Conservation (phyloP, 441 rosid species). For the Cnidoscolus chayamansa region DNA sequence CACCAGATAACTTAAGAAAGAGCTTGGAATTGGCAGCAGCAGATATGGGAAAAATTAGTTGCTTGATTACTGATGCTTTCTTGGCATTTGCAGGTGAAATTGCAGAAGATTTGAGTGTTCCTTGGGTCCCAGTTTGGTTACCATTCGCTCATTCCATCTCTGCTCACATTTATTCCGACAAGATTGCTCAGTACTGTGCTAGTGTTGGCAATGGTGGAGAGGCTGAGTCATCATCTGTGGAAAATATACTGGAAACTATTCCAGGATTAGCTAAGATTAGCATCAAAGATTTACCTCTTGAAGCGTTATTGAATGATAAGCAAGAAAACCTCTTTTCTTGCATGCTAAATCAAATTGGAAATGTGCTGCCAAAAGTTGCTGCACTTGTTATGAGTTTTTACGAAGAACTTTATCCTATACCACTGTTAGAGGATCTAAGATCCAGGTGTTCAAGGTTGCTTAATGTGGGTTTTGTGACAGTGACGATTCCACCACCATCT, state of each 20-base stretch:
- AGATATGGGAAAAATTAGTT: conserved; percentile 28
- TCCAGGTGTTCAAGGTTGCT: conserved; percentile 26
- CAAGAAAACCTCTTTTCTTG: conserved; percentile 21
- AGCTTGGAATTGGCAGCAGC: conserved; percentile 21
- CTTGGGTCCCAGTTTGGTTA: conserved; percentile 52
- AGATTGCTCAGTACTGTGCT: conserved; percentile 11
- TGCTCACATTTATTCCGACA: conserved; percentile 42
- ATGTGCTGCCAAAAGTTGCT: conserved; percentile 25
- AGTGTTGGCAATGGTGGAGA: background rate
- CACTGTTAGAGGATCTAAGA: conserved; percentile 28
- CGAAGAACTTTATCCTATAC: conserved; percentile 28
- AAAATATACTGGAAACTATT: conserved; percentile 12
- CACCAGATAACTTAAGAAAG: conserved; percentile 24
- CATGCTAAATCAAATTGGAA: conserved; percentile 24
- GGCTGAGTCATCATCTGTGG: background rate
- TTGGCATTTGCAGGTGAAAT: conserved; percentile 41
- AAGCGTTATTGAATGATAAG: conserved; percentile 12
- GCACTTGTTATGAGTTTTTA: conserved; percentile 29
- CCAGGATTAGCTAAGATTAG: conserved; percentile 28
- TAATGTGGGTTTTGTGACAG: conserved; percentile 33
- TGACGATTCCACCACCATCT: conserved; percentile 16
- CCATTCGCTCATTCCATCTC: conserved; percentile 39
- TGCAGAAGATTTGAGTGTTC: conserved; percentile 31
- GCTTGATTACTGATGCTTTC: conserved; percentile 40
- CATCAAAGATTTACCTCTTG: conserved; percentile 31